Evolutionary conservation across 371 early-diverging fungal species (phyloP), one percentile per base, ranked within the genome.

Genomic region (Basidiobolus meristosporus): DNA sequence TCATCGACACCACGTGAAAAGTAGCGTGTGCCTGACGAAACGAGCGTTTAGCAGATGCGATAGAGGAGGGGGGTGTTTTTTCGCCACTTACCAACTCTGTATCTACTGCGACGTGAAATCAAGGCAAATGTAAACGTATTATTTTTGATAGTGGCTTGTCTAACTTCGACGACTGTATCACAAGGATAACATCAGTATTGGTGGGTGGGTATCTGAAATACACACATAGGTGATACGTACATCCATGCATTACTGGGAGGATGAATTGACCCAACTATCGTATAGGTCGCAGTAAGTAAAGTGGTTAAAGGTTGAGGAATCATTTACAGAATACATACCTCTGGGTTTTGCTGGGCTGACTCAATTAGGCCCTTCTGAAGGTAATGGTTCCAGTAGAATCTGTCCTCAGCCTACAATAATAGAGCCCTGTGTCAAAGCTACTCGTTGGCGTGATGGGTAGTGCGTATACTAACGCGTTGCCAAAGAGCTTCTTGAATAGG

Each of bases 1-100:
- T 60, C 73, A 60, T 99, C 92, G 15, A 90, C 70, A 35, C 99
- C 99, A 45, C 99, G 78, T 23, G 81, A 74, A 52, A 90, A 85
- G 59, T 81, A 98, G 23, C 99, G 80, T 1, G 93, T 78, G 30
- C 89, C 77, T 46, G 49, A 15, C 7, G 9, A 29, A 35, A 16
- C n/a, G 7, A 2, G 9, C 7, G 20, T 11, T 36, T 30, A 15
- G 31, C 21, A 21, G 20, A 20, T 43, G 33, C 16, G 19, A 33
- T 16, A 3, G n/a, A 12, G 20, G 4, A 1, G 6, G 7, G n/a
- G 6, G 14, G 7, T 31, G 12, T 35, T 34, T 3, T 38, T 36
- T 31, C 30, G 9, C n/a, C 1, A 14, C 46, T 14, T 39, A 42
- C 82, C 87, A 4, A 70, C 63, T 37, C 89, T 68, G 47, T 71